These are phyloP conservation scores for Elsinoe fawcettii DNA, from an alignment of 2,329 filamentous ascomycete species.

Conservation along the genomic window DNA sequence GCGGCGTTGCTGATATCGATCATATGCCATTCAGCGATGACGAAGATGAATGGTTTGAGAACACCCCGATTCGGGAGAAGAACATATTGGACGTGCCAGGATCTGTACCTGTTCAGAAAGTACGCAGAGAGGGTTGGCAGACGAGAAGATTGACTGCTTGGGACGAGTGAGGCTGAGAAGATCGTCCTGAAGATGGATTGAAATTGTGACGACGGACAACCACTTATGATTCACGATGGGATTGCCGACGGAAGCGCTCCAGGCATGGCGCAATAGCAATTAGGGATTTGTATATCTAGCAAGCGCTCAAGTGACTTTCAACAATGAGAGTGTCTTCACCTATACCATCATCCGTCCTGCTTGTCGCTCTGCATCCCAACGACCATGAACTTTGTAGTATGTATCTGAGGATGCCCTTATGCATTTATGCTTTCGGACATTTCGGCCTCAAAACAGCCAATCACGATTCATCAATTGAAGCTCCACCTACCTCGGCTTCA, in stretches of 20 bases:
- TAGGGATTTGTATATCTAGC: background rate
- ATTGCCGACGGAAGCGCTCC: conserved; percentile 1
- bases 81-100: conserved; percentile 25
- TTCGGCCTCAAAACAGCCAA: background rate
- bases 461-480: background rate
- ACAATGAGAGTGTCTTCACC: background rate
- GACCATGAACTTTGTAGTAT: no score
- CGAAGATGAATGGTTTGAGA: conserved; percentile 24
- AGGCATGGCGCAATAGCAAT: background rate
- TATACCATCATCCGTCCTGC: background rate
- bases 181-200: background rate
- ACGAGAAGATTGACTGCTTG: conserved; percentile 27
- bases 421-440: background rate
- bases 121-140: conserved; percentile 24
- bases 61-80: conserved; percentile 23
- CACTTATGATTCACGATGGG: background rate
- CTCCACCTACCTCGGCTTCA: background rate
- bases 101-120: conserved; percentile 29
- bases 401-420: no score
- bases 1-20: conserved; percentile 15
- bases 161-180: conserved; percentile 12
- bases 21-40: conserved; percentile 23
- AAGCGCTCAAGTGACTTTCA: background rate
- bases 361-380: background rate
- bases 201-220: background rate